These are phyloP conservation scores for Tylopilus vinaceipallidus DNA, from an alignment of 768 basidiomycete genomes.

Conservation along the genomic window DNA sequence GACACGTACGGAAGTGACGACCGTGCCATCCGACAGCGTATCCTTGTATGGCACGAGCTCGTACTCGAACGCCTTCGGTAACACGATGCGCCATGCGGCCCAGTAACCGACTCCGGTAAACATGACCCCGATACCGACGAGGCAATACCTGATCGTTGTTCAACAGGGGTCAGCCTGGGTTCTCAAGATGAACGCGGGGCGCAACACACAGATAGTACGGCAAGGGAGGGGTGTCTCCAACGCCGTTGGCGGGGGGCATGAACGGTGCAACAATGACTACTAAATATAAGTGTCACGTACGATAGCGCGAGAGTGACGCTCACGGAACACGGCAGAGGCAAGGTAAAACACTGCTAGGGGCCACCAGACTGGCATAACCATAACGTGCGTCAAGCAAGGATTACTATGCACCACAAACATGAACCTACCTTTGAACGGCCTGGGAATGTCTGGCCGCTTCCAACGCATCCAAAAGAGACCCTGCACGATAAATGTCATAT, in stretches of 20 bases:
- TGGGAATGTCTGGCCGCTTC: slow-evolving; percentile 41
- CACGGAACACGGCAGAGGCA: slow-evolving; percentile 47
- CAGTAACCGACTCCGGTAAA: slow-evolving; percentile 47
- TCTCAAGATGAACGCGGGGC: slow-evolving; percentile 22
- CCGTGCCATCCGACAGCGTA: slow-evolving; percentile 48
- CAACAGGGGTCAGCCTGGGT: background rate
- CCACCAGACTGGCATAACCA: slow-evolving; percentile 56
- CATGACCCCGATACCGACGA: slow-evolving; percentile 51
- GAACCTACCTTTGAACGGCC: slow-evolving; percentile 53
- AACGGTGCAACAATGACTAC: slow-evolving; percentile 56
- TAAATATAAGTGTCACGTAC: slow-evolving; percentile 21
- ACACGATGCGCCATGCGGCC: slow-evolving; percentile 49
- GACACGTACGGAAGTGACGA: slow-evolving; percentile 46
- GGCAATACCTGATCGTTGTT: slow-evolving; percentile 46
- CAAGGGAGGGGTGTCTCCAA: slow-evolving; percentile 59
- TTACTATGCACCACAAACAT: no score
- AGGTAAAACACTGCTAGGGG: slow-evolving; percentile 55
- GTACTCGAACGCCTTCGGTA: slow-evolving; percentile 47
- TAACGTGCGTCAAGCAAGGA: background rate
- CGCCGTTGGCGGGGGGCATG: slow-evolving; percentile 48
- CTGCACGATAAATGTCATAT: slow-evolving; percentile 26
- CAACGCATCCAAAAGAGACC: slow-evolving; percentile 58
- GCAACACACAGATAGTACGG: slow-evolving; percentile 50
- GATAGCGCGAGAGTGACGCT: slow-evolving; percentile 20
- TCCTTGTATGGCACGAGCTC: slow-evolving; percentile 47